Percentiles rank a stretch among this genome's conserved stretches.
These are phyloP conservation scores for Lipomyces lipofer DNA, from an alignment of 805 yeast genomes.

Conservation along the genomic window DNA sequence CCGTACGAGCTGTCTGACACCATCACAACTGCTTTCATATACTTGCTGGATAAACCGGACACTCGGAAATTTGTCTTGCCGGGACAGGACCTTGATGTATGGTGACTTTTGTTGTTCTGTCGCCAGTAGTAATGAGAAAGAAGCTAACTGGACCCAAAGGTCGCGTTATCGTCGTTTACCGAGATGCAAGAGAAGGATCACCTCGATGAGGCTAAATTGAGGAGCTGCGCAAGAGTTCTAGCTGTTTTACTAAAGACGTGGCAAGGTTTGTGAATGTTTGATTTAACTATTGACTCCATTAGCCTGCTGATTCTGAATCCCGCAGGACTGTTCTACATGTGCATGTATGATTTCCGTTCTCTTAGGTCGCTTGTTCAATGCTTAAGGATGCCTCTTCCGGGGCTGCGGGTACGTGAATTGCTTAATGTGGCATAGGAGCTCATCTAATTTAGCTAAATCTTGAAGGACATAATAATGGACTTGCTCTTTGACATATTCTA, in stretches of 20 bases:
- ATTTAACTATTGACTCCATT: constrained; percentile 36
- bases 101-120: background rate
- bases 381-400: constrained; percentile 57
- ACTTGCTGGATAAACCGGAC: constrained; percentile 58
- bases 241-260: constrained; percentile 65
- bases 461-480: constrained; percentile 65
- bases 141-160: no score
- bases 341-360: constrained; percentile 56
- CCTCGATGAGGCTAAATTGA: constrained; percentile 55
- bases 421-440: background rate
- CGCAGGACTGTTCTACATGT: constrained; percentile 64
- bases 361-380: constrained; percentile 61
- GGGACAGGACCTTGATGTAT: constrained; percentile 63
- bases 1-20: constrained; percentile 49
- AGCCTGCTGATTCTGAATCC: no score
- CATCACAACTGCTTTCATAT: constrained; percentile 51
- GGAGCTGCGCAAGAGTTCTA: constrained; percentile 60
- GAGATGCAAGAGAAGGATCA: constrained; percentile 55
- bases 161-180: constrained; percentile 69
- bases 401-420: constrained; percentile 37
- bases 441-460: background rate
- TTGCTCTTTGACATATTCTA: constrained; percentile 67
- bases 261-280: constrained; percentile 30
- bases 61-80: constrained; percentile 56
- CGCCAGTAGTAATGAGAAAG: background rate